Conservation (phyloP, 108 stramenopile species). For the Skeletonema tropicum region DNA sequence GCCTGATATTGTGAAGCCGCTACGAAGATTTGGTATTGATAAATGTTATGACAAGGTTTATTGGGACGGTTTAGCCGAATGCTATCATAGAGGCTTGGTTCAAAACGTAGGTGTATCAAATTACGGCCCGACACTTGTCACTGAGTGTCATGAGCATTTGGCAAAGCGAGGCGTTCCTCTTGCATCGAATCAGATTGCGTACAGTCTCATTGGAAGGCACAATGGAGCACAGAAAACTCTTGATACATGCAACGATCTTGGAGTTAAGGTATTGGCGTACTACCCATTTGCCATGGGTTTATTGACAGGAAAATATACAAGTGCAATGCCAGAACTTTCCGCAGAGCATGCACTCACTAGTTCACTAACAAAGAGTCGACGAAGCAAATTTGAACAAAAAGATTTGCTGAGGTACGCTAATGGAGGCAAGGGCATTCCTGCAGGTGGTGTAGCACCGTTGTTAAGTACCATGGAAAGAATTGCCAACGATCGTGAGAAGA, state of each 20-base stretch:
- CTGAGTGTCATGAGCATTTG: slow-evolving; percentile 46
- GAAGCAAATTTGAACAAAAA: slow-evolving; percentile 42
- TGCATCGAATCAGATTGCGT: slow-evolving; percentile 74
- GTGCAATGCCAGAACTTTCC: slow-evolving; percentile 1
- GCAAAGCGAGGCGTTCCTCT: slow-evolving; percentile 63
- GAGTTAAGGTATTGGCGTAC: slow-evolving; percentile 66
- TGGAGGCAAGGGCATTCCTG: slow-evolving; percentile 43
- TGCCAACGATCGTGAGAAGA: slow-evolving; percentile 50
- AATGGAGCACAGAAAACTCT: slow-evolving; percentile 61
- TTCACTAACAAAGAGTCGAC: slow-evolving; percentile 40
- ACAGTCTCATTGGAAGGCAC: slow-evolving; percentile 61
- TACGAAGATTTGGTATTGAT: slow-evolving; percentile 34
- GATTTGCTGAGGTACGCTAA: slow-evolving; percentile 57
- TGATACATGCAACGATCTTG: slow-evolving; percentile 59
- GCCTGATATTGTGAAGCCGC: slow-evolving; percentile 73
- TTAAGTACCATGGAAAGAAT: slow-evolving; percentile 56
- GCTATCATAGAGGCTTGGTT: slow-evolving; percentile 61
- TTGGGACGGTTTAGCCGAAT: slow-evolving; percentile 74
- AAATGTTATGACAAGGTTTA: slow-evolving; percentile 53
- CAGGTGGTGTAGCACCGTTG: slow-evolving; percentile 52
- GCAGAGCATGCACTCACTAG: slow-evolving; percentile 8
- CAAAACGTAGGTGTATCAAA: slow-evolving; percentile 76
- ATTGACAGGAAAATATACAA: slow-evolving; percentile 65
- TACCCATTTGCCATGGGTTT: slow-evolving; percentile 77
- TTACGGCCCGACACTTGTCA: slow-evolving; percentile 65